A percentile compares a stretch with the other conserved stretches of the same genome.
Conservation (phyloP, 345 rosid genomes). For the Ceriops zippeliana region DNA sequence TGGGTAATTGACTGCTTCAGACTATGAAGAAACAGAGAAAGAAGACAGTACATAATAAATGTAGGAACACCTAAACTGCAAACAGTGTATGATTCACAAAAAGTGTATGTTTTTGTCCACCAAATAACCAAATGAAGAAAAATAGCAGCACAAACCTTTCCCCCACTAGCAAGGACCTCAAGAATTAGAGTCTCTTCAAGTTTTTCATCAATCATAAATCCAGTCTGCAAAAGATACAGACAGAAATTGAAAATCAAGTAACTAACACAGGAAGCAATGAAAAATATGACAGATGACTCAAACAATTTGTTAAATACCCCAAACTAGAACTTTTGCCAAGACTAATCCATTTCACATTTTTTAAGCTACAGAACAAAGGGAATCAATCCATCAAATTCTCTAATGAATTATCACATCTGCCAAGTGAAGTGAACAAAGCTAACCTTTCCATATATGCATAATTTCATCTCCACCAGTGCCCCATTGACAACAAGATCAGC, state of each 20-base stretch:
- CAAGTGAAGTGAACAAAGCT: background rate
- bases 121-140: background rate
- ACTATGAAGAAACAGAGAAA: too few relatives aligned
- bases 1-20: too few relatives aligned
- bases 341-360: background rate
- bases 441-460: slow-evolving; percentile 71
- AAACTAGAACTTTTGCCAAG: background rate
- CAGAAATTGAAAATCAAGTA: background rate
- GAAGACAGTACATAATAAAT: too few relatives aligned
- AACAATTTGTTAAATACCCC: slow-evolving; percentile 2
- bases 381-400: background rate
- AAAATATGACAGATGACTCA: background rate
- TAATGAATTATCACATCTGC: background rate
- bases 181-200: slow-evolving; percentile 66
- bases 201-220: slow-evolving; percentile 39
- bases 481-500: slow-evolving; percentile 84
- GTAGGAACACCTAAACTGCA: too few relatives aligned
- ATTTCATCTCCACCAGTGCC: slow-evolving; percentile 68
- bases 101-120: too few relatives aligned
- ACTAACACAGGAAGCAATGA: slow-evolving; percentile 5
- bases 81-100: too few relatives aligned
- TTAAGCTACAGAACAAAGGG: background rate
- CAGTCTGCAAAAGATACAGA: slow-evolving; percentile 38
- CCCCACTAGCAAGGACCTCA: slow-evolving; percentile 83
- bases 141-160: slow-evolving; percentile 63